Evolutionary conservation across 192 early-diverging fungal genomes (phyloP), one percentile per base, ranked within the genome.

Genomic region (Pilaira anomala): DNA sequence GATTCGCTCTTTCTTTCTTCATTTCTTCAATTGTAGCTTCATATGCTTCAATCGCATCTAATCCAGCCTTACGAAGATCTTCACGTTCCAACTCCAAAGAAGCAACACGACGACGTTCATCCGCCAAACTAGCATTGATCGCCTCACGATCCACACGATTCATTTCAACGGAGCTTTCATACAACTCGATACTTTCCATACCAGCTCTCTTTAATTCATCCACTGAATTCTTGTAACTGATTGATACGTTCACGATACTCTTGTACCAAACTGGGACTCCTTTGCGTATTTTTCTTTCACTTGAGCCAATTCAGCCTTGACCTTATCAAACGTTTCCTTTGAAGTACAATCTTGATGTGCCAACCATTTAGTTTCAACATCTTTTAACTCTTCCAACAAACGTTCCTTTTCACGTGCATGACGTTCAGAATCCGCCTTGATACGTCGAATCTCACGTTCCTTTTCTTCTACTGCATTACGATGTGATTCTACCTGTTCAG

Each of bases 41-140:
- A 36, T 74, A 80, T 16, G 70, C 69, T 42, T 77, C 78, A 45
- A 80, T 77, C 4, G 78, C 78, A 45, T 80, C 78, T 7, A 69
- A 39, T 28, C 71, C 72, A 36, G 71, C 68, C 33, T 77, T 80
- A 41, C 69, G 62, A 29, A 77, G 52, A 28, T 74, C 69, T 46
- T 74, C 75, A 22, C 60, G 36, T 46, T 80, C 75, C 3, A 55
- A 19, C 19, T 73, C 67, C 1, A 80, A 41, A 3, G 55, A 25
- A 4, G 62, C 18, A 3, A 71, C 65, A 44, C 69, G 77, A 5
- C 55, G 30, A 11, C 61, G 63, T 30, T 76, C 74, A 25, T 76
- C 68, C 12, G 42, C 50, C 24, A 76, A 39, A 33, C 46, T 45
- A 16, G 63, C 65, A 45, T 70, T 56, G 54, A 76, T 52, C 16